phyloP scores from a whole-genome alignment of 352 stramenopile genomes.

The Phytophthora cactorum region DNA sequence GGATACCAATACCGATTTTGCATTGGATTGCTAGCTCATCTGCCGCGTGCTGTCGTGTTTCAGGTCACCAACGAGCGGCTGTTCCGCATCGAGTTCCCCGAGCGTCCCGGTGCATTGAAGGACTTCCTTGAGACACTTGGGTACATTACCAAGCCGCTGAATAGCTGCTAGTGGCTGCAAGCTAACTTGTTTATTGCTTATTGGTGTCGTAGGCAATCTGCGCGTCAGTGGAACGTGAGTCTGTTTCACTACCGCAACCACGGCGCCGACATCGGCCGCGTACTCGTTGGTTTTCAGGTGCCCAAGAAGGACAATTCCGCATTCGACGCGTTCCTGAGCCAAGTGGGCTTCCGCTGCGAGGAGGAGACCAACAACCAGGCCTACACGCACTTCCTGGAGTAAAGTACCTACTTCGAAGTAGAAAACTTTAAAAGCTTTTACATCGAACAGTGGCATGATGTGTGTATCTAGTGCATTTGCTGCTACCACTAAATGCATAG shows the following conservation, averaged over 20 bases:
- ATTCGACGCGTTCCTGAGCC: constrained; percentile 69
- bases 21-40: constrained; percentile 8
- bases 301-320: constrained; percentile 51
- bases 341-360: constrained; percentile 79
- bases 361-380: constrained; percentile 88
- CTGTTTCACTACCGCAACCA: constrained; percentile 99
- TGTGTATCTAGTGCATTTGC: background rate
- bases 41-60: background rate
- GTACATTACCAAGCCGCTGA: constrained; percentile 30
- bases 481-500: background rate
- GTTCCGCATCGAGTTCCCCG: constrained; percentile 97
- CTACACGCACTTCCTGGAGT: constrained; percentile 83
- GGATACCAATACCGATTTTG: background rate
- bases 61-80: constrained; percentile 92
- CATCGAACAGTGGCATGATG: background rate
- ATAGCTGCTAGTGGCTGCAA: background rate
- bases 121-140: constrained; percentile 93
- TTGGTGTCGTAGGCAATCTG: constrained; percentile 35
- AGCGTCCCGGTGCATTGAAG: constrained; percentile 90
- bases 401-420: constrained; percentile 24
- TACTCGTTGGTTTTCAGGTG: constrained; percentile 97
- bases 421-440: constrained; percentile 12
- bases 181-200: constrained; percentile 8
- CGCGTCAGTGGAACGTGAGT: constrained; percentile 95
- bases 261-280: constrained; percentile 97